Percentiles rank a stretch among this genome's conserved stretches.
These are phyloP conservation scores for Cenococcum geophilum DNA, from an alignment of 495 filamentous ascomycete species.

Conservation along the genomic window DNA sequence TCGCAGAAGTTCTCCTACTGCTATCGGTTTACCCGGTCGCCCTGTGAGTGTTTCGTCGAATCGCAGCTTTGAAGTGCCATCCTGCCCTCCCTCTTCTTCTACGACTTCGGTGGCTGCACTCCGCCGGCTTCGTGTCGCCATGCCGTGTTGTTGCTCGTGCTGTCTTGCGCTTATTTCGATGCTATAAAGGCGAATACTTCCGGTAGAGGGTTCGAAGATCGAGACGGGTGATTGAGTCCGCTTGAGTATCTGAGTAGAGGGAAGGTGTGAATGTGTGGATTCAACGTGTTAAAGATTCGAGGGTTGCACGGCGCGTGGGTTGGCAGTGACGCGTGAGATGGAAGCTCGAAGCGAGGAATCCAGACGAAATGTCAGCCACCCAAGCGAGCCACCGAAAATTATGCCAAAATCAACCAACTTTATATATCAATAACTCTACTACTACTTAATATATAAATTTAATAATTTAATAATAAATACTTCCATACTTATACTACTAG, in stretches of 20 bases:
- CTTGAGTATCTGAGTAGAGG: too few species aligned
- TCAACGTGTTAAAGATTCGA: not conserved
- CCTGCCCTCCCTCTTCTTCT: constrained; percentile 32
- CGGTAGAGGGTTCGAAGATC: too few species aligned
- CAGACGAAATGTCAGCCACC: not conserved
- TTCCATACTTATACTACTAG: too few species aligned
- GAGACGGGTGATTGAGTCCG: too few species aligned
- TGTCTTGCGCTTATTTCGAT: not conserved
- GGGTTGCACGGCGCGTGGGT: not conserved
- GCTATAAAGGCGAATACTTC: too few species aligned
- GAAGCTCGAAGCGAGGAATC: not conserved
- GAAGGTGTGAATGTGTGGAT: not conserved
- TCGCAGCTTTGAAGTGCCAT: constrained; percentile 40
- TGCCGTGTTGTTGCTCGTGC: constrained; percentile 2
- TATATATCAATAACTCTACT: too few species aligned
- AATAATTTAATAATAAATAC: too few species aligned
- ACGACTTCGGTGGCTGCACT: constrained; percentile 28
- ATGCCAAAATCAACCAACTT: too few species aligned
- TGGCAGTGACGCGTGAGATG: constrained; percentile 1
- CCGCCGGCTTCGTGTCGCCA: constrained; percentile 30
- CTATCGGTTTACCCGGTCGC: constrained; percentile 83
- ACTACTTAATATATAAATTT: too few species aligned
- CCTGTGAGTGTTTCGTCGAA: constrained; percentile 89
- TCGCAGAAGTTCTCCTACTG: constrained; percentile 71
- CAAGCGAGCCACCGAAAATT: too few species aligned